Base-by-base conservation (phyloP, 352 stramenopile species). In the Phytophthora litchii region DNA sequence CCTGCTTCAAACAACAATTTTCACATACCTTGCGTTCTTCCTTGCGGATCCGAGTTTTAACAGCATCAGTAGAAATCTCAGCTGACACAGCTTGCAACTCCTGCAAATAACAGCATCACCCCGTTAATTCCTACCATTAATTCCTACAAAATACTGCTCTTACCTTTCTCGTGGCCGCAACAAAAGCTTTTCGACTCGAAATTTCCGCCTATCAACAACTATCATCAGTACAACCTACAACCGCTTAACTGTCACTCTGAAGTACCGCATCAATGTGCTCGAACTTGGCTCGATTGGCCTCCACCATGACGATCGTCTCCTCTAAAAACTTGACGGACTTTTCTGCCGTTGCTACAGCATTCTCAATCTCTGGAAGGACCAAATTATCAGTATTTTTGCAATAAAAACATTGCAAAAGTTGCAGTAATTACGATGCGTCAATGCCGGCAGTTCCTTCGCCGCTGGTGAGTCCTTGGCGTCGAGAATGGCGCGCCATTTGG, bases 251-350 rank as follows among this genome's bases (percentile, higher is more conserved):
- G 16, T 34, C 35, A 1, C 34, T 31, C 34, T 60, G 3, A 20
- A 10, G 2, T 70, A 88, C 75, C 29, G 71, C 74, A 49, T 90
- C 84, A 64, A 94, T 94, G 70, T 94, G 84, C 42, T 86, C 78
- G 42, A 91, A 94, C 61, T 89, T 91, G 54, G 75, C 69, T 49
- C 84, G 76, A 60, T 94, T 91, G 42, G 78, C 77, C 41, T 92
- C 82, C 41, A 94, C 83, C 70, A 86, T 87, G 47, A 88, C 80
- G 56, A 94, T 91, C 6, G 80, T 94, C 48, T 94, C 80, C 48
- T 94, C 84, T 11, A 94, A 49, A 52, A 94, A 94, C 55, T 87
- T 85, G 52, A 92, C 48, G 29, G 84, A 91, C 54, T 91, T 88
- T 54, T 92, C 78, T 0, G 84, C 80, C 5, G 78, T 71, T 1